Conservation (phyloP, 176 grass and related monocot genomes). For the Carex cristatella region DNA sequence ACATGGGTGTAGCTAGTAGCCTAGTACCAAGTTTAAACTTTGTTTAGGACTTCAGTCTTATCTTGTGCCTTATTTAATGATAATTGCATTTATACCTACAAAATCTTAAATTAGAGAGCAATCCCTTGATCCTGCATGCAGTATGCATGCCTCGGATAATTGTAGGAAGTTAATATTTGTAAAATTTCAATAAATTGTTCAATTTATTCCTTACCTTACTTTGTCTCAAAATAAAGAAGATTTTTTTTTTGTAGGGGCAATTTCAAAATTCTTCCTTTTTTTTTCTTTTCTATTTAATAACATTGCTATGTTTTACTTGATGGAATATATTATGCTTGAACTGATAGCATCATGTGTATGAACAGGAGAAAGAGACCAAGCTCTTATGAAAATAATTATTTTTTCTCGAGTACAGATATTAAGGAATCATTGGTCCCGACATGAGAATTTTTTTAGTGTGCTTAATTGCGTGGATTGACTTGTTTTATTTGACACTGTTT, state of each 20-base stretch:
- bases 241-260: neutral
- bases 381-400: neutral
- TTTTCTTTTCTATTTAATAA: neutral
- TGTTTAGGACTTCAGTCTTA: conserved; percentile 24
- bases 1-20: conserved; percentile 19
- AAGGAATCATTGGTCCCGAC: conserved; percentile 10
- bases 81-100: conserved; percentile 9
- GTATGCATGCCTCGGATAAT: neutral
- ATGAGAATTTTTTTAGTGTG: conserved; percentile 11
- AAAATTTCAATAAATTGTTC: neutral
- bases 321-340: neutral
- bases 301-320: conserved; percentile 2
- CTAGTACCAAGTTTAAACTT: conserved; percentile 11
- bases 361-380: conserved; percentile 16
- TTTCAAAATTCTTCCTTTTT: neutral
- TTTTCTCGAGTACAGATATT: neutral
- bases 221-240: neutral
- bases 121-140: neutral
- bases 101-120: neutral
- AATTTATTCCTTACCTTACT: neutral
- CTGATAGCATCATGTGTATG: conserved; percentile 4
- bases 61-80: conserved; percentile 1
- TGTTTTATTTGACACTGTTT: conserved; percentile 14
- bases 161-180: conserved; percentile 2
- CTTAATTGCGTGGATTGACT: conserved; percentile 15